Percentiles rank a stretch among this genome's conserved stretches.
Conservation (phyloP, 768 basidiomycete species). For the Pisolithus microcarpus region DNA sequence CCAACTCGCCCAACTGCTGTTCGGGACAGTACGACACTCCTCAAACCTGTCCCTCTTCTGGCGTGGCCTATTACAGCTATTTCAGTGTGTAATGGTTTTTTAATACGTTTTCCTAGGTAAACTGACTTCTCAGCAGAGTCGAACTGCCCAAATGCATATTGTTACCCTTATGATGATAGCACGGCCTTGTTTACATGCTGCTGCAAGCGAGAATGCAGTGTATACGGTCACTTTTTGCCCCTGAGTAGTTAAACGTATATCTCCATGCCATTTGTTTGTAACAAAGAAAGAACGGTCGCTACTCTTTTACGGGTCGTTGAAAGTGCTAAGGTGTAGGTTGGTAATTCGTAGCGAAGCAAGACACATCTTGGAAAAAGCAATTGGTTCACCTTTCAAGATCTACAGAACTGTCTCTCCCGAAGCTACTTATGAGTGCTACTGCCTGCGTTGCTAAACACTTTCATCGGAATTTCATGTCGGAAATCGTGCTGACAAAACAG, state of each 20-base stretch:
- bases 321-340: no score
- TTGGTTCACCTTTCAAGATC: no score
- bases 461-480: no score
- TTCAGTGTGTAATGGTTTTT: conserved; percentile 27
- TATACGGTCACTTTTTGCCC: neutral
- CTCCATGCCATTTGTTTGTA: no score
- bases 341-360: no score
- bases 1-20: conserved; percentile 55
- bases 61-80: conserved; percentile 30
- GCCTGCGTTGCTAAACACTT: no score
- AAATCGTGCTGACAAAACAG: no score
- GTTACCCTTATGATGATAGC: conserved; percentile 40
- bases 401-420: no score
- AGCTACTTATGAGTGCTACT: no score
- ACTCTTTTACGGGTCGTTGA: no score
- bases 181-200: conserved; percentile 37
- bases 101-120: neutral
- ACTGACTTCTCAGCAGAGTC: conserved; percentile 20
- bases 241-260: neutral
- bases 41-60: conserved; percentile 43
- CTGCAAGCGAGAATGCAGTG: neutral
- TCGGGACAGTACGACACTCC: conserved; percentile 43
- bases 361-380: no score
- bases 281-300: no score
- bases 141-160: conserved; percentile 36